Base-by-base conservation (phyloP, 306 rosid genomes). In the Carpinus fangiana region DNA sequence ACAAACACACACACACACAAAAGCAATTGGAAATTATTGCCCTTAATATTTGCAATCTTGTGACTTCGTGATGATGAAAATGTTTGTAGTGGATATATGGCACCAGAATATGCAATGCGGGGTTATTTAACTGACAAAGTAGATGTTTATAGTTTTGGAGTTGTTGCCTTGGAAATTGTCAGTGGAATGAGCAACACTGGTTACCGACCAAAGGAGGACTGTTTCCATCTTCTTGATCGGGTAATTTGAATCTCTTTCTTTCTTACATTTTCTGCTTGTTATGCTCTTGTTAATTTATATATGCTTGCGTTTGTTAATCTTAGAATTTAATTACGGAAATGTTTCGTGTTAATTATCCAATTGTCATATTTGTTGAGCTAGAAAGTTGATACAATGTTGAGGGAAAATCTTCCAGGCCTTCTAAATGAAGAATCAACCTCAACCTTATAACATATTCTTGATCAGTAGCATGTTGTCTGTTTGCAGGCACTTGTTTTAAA, bases 121-220 rank as follows among this genome's bases (percentile, higher is more conserved):
- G 84, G 87, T 4, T 34, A 84, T 41, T 57, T 84, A 52, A 80
- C 87, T 43, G 70, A 84, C 8, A 84, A 84, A 76, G 82, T 77
- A 20, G 74, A 84, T 73, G 84, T 84, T 2, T 80, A 84, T 34
- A 80, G 87, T 52, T 84, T 76, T 69, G 87, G 87, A 47, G 47
- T 77, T 60, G 59, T 80, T 14, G 21, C 64, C 23, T 53, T 84
- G 48, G 87, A 84, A 70, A 73, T 80, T 73, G 67, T 69, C 6
- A 72, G 82, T 21, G 87, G 82, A 26, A 77, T 47, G 51, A 80
- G 20, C 55, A 84, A 80, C 73, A 73, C 79, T 1, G 52, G 45
- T 72, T 23, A 68, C 70, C 14, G 46, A 4, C 10, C 75, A 68
- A 69, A 73, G 57, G 82, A 34, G 0, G 80, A 73, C 6, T 12